Conservation (phyloP, 768 basidiomycete species). For the Daedaleopsis sinensis region DNA sequence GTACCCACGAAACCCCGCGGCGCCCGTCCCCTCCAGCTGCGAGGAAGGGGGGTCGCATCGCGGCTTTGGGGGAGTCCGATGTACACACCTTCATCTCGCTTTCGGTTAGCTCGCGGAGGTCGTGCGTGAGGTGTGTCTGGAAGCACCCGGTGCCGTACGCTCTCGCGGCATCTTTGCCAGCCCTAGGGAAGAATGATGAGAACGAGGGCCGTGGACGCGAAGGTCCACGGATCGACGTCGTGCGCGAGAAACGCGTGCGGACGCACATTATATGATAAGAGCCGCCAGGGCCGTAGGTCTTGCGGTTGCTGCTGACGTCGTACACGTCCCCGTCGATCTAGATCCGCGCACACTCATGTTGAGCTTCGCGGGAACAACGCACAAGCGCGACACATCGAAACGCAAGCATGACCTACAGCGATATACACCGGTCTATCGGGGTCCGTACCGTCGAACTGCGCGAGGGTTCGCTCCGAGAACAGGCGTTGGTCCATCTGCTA, state of each 20-base stretch:
- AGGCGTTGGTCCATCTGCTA: slow-evolving; percentile 59
- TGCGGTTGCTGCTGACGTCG: slow-evolving; percentile 79
- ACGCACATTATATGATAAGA: slow-evolving; percentile 74
- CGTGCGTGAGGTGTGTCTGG: slow-evolving; percentile 86
- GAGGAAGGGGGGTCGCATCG: background rate
- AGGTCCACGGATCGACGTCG: slow-evolving; percentile 4
- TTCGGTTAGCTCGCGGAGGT: slow-evolving; percentile 79
- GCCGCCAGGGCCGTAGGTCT: slow-evolving; percentile 88
- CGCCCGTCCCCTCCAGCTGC: background rate
- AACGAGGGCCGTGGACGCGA: slow-evolving; percentile 13
- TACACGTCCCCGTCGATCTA: slow-evolving; percentile 93
- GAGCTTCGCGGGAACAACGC: slow-evolving; percentile 21
- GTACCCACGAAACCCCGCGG: no score
- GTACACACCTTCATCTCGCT: slow-evolving; percentile 66
- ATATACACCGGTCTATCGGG: slow-evolving; percentile 75
- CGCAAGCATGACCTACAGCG: slow-evolving; percentile 56
- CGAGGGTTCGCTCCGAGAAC: slow-evolving; percentile 74
- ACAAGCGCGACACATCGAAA: slow-evolving; percentile 12
- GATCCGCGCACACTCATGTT: slow-evolving; percentile 13
- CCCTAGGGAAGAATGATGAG: slow-evolving; percentile 41
- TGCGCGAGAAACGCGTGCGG: slow-evolving; percentile 17
- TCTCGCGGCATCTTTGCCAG: slow-evolving; percentile 87
- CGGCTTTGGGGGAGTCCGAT: background rate
- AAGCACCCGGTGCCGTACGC: slow-evolving; percentile 96
- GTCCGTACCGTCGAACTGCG: slow-evolving; percentile 71